Percentiles rank a stretch among this genome's conserved stretches.
Conservation (phyloP, 2,329 filamentous ascomycete species). For the Raffaelea arxii region DNA sequence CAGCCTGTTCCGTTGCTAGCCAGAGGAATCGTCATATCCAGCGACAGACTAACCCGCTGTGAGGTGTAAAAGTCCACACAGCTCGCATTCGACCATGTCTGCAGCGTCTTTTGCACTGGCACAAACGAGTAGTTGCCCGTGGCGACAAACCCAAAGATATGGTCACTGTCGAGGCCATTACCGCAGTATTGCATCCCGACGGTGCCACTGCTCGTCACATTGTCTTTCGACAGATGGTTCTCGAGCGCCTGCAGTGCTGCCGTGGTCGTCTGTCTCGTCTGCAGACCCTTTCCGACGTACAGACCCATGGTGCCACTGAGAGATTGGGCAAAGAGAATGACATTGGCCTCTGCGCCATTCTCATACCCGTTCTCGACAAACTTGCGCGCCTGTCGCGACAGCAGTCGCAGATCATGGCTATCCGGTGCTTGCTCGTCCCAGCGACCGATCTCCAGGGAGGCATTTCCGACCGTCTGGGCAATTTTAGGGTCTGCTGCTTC, state of each 20-base stretch:
- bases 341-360: background rate
- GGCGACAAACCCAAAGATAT: conserved; percentile 24
- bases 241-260: conserved; percentile 19
- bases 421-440: conserved; percentile 11
- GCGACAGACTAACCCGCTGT: no score
- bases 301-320: conserved; percentile 21
- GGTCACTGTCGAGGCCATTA: conserved; percentile 17
- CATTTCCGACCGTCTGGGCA: conserved; percentile 11
- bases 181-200: conserved; percentile 28
- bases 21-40: no score
- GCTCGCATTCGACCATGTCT: conserved; percentile 18
- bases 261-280: conserved; percentile 11
- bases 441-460: conserved; percentile 19
- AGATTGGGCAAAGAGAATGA: conserved; percentile 21
- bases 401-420: conserved; percentile 14
- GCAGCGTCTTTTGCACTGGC: conserved; percentile 20
- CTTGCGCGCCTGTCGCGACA: conserved; percentile 19
- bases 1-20: no score
- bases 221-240: conserved; percentile 14
- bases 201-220: conserved; percentile 16
- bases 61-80: conserved; percentile 17
- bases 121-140: conserved; percentile 22
- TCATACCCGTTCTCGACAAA: conserved; percentile 16
- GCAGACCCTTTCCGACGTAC: conserved; percentile 24
- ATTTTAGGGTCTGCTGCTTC: background rate